phyloP scores from a whole-genome alignment of 2,329 filamentous ascomycete genomes.

The Aureobasidium zeae region DNA sequence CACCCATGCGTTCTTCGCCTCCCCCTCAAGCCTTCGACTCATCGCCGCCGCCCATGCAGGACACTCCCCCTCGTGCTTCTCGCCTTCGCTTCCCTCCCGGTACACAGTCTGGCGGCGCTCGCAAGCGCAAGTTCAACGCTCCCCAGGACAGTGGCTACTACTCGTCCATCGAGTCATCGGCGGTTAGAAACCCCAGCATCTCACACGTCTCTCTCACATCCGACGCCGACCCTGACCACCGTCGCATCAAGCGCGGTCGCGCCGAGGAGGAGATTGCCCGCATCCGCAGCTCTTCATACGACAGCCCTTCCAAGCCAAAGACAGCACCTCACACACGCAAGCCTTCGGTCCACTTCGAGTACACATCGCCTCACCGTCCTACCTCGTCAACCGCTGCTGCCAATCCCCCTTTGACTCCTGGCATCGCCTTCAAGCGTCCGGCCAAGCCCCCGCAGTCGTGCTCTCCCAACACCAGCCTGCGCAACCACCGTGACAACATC shows the following conservation, averaged over 20 bases:
- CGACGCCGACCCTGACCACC: constrained; percentile 50
- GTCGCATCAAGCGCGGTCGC: constrained; percentile 69
- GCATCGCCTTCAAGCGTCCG: constrained; percentile 65
- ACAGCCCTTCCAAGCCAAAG: constrained; percentile 66
- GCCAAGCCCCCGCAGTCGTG: constrained; percentile 61
- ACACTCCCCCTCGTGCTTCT: constrained; percentile 65
- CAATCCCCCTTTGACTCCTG: constrained; percentile 69
- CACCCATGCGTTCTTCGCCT: constrained; percentile 55
- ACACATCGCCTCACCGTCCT: constrained; percentile 60
- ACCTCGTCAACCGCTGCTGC: constrained; percentile 51
- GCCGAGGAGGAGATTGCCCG: constrained; percentile 94
- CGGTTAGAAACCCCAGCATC: constrained; percentile 52
- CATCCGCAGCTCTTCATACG: constrained; percentile 82
- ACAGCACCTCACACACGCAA: constrained; percentile 22
- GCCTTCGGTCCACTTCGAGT: constrained; percentile 28
- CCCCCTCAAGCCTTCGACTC: constrained; percentile 67
- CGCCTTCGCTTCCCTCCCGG: constrained; percentile 45
- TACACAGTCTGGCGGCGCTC: constrained; percentile 52
- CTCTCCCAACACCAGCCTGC: constrained; percentile 86
- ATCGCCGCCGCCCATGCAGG: constrained; percentile 82
- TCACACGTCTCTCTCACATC: constrained; percentile 60
- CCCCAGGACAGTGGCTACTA: constrained; percentile 96
- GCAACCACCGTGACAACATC: constrained; percentile 77
- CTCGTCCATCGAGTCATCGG: constrained; percentile 89
- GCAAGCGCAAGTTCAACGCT: constrained; percentile 67